Conservation (phyloP, 441 rosid species). For the Manihot esculenta region DNA sequence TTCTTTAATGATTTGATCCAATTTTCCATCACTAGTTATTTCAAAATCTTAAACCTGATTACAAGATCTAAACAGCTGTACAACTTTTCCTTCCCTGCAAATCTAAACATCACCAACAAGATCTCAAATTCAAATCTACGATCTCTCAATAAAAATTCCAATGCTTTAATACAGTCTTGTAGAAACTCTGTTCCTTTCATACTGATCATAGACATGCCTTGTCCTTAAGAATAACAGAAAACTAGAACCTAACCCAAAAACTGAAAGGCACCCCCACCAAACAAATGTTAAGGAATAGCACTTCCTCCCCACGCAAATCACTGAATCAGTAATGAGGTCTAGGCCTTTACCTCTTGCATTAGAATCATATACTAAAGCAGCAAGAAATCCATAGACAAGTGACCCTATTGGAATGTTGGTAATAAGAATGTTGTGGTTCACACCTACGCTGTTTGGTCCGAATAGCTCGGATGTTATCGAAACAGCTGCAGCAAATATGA, state of each 20-base stretch:
- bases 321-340: constrained; percentile 36
- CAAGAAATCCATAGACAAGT: constrained; percentile 70
- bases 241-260: constrained; percentile 64
- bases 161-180: constrained; percentile 28
- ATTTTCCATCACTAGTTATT: no score
- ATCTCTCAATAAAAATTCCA: no score
- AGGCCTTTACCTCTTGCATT: constrained; percentile 32
- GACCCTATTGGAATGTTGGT: constrained; percentile 93
- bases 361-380: constrained; percentile 79
- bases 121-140: no score
- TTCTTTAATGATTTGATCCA: no score
- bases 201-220: constrained; percentile 69
- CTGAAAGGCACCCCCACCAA: constrained; percentile 84
- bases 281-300: constrained; percentile 82
- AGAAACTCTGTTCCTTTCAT: constrained; percentile 54
- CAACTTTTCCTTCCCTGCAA: no score
- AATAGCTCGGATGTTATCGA: constrained; percentile 90
- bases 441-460: constrained; percentile 86
- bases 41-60: no score
- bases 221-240: constrained; percentile 77
- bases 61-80: no score
- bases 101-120: no score
- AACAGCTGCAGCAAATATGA: constrained; percentile 94
- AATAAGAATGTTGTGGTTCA: constrained; percentile 89
- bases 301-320: constrained; percentile 70